These are phyloP conservation scores for Lasiosphaeria ovina DNA, from an alignment of 495 filamentous ascomycete species.

Conservation along the genomic window DNA sequence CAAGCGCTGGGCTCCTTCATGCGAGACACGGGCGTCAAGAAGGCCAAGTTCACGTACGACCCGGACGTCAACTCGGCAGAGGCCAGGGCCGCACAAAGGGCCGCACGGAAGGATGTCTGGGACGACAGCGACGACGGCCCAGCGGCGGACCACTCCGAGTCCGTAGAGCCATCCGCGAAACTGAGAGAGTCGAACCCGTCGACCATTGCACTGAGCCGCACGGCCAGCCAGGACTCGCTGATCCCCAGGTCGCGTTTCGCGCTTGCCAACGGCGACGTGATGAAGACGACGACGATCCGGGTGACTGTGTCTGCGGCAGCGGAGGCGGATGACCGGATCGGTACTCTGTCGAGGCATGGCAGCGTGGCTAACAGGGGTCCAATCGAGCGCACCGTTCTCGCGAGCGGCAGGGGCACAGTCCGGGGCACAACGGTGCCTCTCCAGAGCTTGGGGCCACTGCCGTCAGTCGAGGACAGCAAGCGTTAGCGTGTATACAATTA, in stretches of 20 bases:
- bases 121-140: neutral
- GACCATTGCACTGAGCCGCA: neutral
- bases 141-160: neutral
- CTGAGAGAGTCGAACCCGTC: neutral
- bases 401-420: neutral
- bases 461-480: neutral
- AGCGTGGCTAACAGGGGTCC: neutral
- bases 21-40: slow-evolving; percentile 73
- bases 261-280: slow-evolving; percentile 4
- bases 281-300: slow-evolving; percentile 33
- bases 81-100: slow-evolving; percentile 12
- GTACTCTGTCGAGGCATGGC: neutral
- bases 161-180: neutral
- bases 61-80: slow-evolving; percentile 17
- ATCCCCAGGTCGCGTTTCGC: slow-evolving; percentile 16
- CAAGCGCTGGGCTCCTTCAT: slow-evolving; percentile 79
- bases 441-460: neutral
- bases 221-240: slow-evolving; percentile 26
- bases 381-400: neutral
- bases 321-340: neutral
- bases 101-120: slow-evolving; percentile 23
- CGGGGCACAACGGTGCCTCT: neutral
- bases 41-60: slow-evolving; percentile 62
- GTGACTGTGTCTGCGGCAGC: slow-evolving; percentile 20
- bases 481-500: no score